Conservation (phyloP, 192 early-diverging fungal genomes). For the Rhizophagus prolifer region DNA sequence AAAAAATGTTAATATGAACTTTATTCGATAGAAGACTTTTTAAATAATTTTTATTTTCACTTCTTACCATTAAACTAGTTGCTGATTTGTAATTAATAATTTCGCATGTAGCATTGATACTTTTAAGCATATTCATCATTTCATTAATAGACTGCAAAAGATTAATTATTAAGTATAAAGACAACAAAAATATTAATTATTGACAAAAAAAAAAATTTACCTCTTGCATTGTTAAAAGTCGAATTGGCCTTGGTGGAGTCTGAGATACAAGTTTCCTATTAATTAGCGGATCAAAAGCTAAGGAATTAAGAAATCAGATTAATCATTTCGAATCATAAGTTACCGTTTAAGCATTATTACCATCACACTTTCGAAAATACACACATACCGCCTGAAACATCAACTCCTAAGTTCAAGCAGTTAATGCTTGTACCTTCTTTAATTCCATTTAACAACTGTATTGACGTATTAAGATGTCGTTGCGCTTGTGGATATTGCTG, state of each 20-base stretch:
- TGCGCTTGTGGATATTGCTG: conserved; percentile 41
- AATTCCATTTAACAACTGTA: conserved; percentile 9
- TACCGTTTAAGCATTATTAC: not conserved
- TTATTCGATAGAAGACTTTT: not conserved
- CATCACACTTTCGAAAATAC: not conserved
- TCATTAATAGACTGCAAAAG: conserved; percentile 40
- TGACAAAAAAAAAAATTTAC: conserved; percentile 25
- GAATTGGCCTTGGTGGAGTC: conserved; percentile 61
- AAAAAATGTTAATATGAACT: not conserved
- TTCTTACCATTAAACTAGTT: conserved; percentile 45
- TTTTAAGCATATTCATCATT: conserved; percentile 38
- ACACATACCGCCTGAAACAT: conserved; percentile 32
- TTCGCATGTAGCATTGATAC: conserved; percentile 39
- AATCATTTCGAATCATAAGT: not conserved
- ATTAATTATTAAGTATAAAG: not conserved
- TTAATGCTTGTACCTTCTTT: conserved; percentile 25
- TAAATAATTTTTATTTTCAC: not conserved
- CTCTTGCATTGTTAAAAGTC: conserved; percentile 45
- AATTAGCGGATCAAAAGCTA: conserved; percentile 59
- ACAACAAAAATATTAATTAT: not conserved
- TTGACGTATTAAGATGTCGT: conserved; percentile 27
- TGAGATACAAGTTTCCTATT: conserved; percentile 63
- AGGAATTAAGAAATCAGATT: not conserved
- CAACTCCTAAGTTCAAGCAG: conserved; percentile 29
- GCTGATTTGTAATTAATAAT: conserved; percentile 46